These are phyloP conservation scores for Clarkia xantiana DNA, from an alignment of 345 rosid species.

Conservation along the genomic window DNA sequence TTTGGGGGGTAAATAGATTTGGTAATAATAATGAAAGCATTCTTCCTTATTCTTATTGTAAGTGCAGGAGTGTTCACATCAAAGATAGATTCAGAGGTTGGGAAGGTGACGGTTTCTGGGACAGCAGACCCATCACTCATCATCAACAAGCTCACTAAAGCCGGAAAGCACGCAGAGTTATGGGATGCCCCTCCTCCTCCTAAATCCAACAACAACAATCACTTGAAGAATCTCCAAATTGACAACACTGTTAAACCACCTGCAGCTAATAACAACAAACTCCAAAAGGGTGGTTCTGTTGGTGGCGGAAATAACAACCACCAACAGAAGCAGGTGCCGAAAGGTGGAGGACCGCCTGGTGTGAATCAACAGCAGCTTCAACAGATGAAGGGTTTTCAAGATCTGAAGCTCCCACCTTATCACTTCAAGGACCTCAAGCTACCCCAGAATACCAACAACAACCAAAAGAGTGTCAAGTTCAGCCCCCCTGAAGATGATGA, in stretches of 20 bases:
- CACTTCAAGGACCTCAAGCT: conserved; percentile 49
- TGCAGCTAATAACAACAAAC: conserved; percentile 27
- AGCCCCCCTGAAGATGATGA: conserved; percentile 31
- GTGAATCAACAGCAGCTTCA: conserved; percentile 41
- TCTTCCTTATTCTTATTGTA: neutral
- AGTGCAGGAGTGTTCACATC: conserved; percentile 58
- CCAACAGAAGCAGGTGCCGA: conserved; percentile 32
- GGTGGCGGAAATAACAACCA: conserved; percentile 19
- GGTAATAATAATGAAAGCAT: neutral
- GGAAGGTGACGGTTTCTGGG: conserved; percentile 77
- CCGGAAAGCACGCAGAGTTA: conserved; percentile 84
- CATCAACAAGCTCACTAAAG: conserved; percentile 75
- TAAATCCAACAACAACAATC: conserved; percentile 40
- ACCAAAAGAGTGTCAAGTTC: conserved; percentile 30
- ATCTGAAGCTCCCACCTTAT: conserved; percentile 48
- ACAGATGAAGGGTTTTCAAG: conserved; percentile 53
- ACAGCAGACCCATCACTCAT: conserved; percentile 52
- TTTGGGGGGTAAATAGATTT: too few species aligned
- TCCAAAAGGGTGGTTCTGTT: conserved; percentile 22
- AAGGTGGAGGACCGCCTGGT: conserved; percentile 22
- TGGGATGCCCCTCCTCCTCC: conserved; percentile 71
- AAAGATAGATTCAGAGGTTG: conserved; percentile 63
- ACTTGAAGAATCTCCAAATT: conserved; percentile 64
- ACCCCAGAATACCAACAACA: conserved; percentile 31
- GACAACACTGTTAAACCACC: conserved; percentile 47